Evolutionary conservation across 495 filamentous ascomycete species (phyloP).

Genomic region (Zalerion maritima): DNA sequence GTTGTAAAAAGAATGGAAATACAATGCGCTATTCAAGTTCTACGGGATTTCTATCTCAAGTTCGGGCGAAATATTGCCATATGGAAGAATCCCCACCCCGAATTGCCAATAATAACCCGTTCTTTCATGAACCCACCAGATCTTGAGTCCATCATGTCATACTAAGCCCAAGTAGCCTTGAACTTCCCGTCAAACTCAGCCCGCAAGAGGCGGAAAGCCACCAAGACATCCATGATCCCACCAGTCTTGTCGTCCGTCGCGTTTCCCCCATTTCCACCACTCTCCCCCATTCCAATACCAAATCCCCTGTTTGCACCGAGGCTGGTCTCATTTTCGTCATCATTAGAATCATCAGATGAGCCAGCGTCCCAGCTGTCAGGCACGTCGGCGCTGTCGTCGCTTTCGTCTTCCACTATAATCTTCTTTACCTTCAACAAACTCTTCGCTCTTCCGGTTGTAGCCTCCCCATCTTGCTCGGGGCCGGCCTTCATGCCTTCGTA

Average conservation of each 20-base stretch:
- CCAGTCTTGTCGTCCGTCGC: constrained; percentile 20
- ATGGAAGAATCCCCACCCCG: too few species aligned
- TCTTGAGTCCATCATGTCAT: too few species aligned
- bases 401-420: constrained; percentile 15
- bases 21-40: too few species aligned
- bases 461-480: neutral
- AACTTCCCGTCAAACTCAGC: constrained; percentile 53
- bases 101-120: too few species aligned
- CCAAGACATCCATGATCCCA: constrained; percentile 41
- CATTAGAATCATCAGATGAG: constrained; percentile 4
- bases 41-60: too few species aligned
- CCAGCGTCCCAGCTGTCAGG: constrained; percentile 10
- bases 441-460: neutral
- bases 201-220: constrained; percentile 39
- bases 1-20: too few species aligned
- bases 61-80: too few species aligned
- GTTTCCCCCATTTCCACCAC: too few species aligned
- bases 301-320: constrained; percentile 12
- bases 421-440: constrained; percentile 4
- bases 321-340: constrained; percentile 4
- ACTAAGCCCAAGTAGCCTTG: constrained; percentile 37
- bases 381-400: constrained; percentile 12
- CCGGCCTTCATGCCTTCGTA: neutral
- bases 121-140: too few species aligned
- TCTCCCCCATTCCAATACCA: too few species aligned